Percentiles rank a stretch among this genome's conserved stretches.
Conservation (phyloP, 495 filamentous ascomycete species). For the Neurospora terricola region DNA sequence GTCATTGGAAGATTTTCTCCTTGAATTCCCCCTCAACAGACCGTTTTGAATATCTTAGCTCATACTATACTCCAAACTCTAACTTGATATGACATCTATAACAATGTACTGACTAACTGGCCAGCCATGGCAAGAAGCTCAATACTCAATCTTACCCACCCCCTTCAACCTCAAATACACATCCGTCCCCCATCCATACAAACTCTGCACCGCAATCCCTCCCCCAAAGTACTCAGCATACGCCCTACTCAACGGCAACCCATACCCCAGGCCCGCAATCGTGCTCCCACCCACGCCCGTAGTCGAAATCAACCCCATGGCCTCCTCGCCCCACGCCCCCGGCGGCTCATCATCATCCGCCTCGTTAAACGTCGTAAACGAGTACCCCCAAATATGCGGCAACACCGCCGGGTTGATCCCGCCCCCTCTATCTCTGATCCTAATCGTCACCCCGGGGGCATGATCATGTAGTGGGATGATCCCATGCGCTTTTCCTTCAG, state of each 20-base stretch:
- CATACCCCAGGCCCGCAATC: constrained; percentile 90
- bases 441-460: constrained; percentile 83
- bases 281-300: constrained; percentile 58
- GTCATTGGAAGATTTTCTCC: too few species aligned
- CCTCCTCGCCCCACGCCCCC: constrained; percentile 41
- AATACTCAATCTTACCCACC: constrained; percentile 54
- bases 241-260: constrained; percentile 78
- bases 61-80: neutral
- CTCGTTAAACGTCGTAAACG: constrained; percentile 87
- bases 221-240: constrained; percentile 99
- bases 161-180: constrained; percentile 66
- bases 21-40: too few species aligned
- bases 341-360: constrained; percentile 37
- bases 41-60: too few species aligned
- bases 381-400: constrained; percentile 88
- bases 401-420: constrained; percentile 77
- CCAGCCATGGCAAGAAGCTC: constrained; percentile 2
- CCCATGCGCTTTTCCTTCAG: neutral
- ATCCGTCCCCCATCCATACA: constrained; percentile 83
- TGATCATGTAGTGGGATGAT: constrained; percentile 49
- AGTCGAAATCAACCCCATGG: constrained; percentile 60
- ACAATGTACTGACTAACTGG: too few species aligned
- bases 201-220: constrained; percentile 84
- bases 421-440: constrained; percentile 89
- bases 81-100: too few species aligned